phyloP scores from a whole-genome alignment of 768 basidiomycete genomes.

The Mycena epipterygia region DNA sequence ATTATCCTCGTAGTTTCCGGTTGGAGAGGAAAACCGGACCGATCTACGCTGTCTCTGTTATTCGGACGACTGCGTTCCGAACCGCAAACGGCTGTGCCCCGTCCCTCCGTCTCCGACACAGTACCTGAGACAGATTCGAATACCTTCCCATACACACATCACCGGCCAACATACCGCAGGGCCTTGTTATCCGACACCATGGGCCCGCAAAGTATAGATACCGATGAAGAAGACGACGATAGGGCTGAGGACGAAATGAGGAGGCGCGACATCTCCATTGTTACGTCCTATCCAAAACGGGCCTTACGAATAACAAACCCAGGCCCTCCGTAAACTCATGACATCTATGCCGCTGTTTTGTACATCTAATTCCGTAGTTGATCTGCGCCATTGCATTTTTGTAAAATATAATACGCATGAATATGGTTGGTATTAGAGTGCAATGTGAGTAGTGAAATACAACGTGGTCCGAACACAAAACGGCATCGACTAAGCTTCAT shows the following conservation, averaged over 20 bases:
- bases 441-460: background rate
- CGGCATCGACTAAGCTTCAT: slow-evolving; percentile 51
- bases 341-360: slow-evolving; percentile 32
- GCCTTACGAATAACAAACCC: slow-evolving; percentile 84
- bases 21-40: slow-evolving; percentile 69
- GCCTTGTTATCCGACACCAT: slow-evolving; percentile 50
- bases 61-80: slow-evolving; percentile 58
- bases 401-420: slow-evolving; percentile 29
- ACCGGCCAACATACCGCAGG: slow-evolving; percentile 73
- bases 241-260: slow-evolving; percentile 88
- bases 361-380: slow-evolving; percentile 27
- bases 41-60: slow-evolving; percentile 68
- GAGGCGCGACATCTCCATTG: slow-evolving; percentile 86
- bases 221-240: slow-evolving; percentile 76
- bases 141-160: slow-evolving; percentile 71
- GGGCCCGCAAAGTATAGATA: slow-evolving; percentile 65
- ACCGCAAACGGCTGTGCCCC: slow-evolving; percentile 39
- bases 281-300: slow-evolving; percentile 80
- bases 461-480: slow-evolving; percentile 1
- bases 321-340: too few species aligned
- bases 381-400: slow-evolving; percentile 15
- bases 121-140: slow-evolving; percentile 50
- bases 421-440: background rate
- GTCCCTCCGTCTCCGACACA: slow-evolving; percentile 58
- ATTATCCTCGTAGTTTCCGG: slow-evolving; percentile 63